Conservation (phyloP, 192 early-diverging fungal genomes). For the Funneliformis mosseae region DNA sequence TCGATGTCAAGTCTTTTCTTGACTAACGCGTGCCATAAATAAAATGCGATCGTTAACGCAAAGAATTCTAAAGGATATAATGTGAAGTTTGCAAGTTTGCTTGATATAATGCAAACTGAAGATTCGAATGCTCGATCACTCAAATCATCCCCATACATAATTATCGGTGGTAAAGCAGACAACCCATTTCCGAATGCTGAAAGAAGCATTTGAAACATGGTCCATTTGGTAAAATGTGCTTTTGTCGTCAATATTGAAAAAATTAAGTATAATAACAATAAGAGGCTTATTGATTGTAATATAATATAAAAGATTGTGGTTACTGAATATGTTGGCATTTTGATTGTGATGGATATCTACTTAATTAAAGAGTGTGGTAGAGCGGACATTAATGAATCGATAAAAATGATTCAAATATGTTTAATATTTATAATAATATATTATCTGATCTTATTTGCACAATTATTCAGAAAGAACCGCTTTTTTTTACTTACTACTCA, state of each 20-base stretch:
- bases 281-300: neutral
- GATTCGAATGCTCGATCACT: neutral
- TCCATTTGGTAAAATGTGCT: neutral
- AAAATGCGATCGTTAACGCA: neutral
- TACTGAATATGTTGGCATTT: neutral
- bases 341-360: too few species aligned
- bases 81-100: neutral
- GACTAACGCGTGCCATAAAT: conserved; percentile 1
- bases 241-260: neutral
- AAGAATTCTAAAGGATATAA: neutral
- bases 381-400: too few species aligned
- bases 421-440: too few species aligned
- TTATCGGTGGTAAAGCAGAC: neutral
- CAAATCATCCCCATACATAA: neutral
- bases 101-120: neutral
- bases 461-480: too few species aligned
- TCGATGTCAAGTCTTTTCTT: neutral
- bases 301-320: neutral
- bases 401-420: too few species aligned
- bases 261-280: neutral
- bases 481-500: too few species aligned
- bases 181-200: neutral
- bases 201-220: neutral
- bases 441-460: too few species aligned
- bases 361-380: too few species aligned